Percentiles rank a stretch among this genome's conserved stretches.
phyloP scores from a whole-genome alignment of 768 basidiomycete genomes.

The Harrya chromipes region DNA sequence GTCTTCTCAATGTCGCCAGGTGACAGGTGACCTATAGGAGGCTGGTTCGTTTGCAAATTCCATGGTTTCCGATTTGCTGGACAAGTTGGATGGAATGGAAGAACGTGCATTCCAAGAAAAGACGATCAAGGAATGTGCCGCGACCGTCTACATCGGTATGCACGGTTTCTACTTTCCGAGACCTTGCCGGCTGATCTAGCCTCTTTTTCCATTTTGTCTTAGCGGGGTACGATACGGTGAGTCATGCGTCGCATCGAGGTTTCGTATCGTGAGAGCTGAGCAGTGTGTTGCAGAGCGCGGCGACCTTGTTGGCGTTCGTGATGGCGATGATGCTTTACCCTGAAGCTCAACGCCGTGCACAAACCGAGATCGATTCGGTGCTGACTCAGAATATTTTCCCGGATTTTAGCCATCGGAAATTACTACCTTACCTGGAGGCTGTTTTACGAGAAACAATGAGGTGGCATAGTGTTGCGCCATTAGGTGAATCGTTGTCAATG shows the following conservation, averaged over 20 bases:
- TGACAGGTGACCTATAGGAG: constrained; percentile 15
- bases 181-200: not conserved
- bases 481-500: constrained; percentile 19
- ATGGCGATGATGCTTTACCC: constrained; percentile 32
- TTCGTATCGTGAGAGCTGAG: not conserved
- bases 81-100: constrained; percentile 14
- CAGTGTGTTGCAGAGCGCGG: constrained; percentile 14
- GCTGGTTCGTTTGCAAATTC: constrained; percentile 24
- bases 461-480: constrained; percentile 31
- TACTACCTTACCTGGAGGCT: constrained; percentile 29
- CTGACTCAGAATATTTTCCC: constrained; percentile 15
- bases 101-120: constrained; percentile 18
- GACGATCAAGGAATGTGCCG: constrained; percentile 27
- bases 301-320: constrained; percentile 23
- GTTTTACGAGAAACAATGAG: constrained; percentile 31
- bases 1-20: not conserved
- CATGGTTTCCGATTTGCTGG: constrained; percentile 29
- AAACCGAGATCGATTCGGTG: constrained; percentile 29
- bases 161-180: not conserved
- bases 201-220: not conserved
- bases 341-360: constrained; percentile 29
- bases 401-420: constrained; percentile 25
- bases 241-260: not conserved
- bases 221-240: constrained; percentile 30
- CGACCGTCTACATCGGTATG: constrained; percentile 32